Conservation (phyloP, 768 basidiomycete species). For the Lactarius akahatsu region DNA sequence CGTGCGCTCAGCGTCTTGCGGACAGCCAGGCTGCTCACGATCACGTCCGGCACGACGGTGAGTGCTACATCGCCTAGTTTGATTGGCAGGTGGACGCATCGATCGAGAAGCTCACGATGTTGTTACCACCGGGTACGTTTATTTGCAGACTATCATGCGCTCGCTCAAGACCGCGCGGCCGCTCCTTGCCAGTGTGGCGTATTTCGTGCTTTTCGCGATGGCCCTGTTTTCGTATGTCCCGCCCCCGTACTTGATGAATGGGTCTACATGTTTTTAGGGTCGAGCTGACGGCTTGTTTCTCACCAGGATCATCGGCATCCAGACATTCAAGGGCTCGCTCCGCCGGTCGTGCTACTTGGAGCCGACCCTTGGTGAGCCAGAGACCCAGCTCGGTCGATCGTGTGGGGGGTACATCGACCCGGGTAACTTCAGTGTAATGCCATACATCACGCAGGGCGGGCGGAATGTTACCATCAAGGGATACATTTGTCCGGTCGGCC, state of each 20-base stretch:
- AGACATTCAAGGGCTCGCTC: slow-evolving; percentile 86
- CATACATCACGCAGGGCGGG: slow-evolving; percentile 45
- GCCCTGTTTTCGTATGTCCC: slow-evolving; percentile 75
- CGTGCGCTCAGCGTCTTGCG: slow-evolving; percentile 85
- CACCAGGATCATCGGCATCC: slow-evolving; percentile 84
- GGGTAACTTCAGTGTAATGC: slow-evolving; percentile 44
- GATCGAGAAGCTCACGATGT: background rate
- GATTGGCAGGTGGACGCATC: background rate
- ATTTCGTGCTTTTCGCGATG: slow-evolving; percentile 90
- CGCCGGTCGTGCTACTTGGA: slow-evolving; percentile 60
- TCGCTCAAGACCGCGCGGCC: slow-evolving; percentile 89
- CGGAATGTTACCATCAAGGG: slow-evolving; percentile 58
- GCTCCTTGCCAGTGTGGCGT: slow-evolving; percentile 83
- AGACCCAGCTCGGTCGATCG: slow-evolving; percentile 49
- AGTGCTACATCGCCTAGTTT: slow-evolving; percentile 32
- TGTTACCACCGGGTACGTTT: background rate
- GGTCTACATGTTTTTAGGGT: background rate
- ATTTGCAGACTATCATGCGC: slow-evolving; percentile 74
- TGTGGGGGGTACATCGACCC: slow-evolving; percentile 85
- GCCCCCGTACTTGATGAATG: background rate
- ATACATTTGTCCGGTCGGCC: slow-evolving; percentile 86
- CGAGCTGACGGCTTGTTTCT: slow-evolving; percentile 4
- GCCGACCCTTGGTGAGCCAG: slow-evolving; percentile 53
- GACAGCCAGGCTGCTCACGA: slow-evolving; percentile 75
- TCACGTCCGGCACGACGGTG: slow-evolving; percentile 91